phyloP scores from a whole-genome alignment of 306 rosid species.

The Cicer cuneatum region DNA sequence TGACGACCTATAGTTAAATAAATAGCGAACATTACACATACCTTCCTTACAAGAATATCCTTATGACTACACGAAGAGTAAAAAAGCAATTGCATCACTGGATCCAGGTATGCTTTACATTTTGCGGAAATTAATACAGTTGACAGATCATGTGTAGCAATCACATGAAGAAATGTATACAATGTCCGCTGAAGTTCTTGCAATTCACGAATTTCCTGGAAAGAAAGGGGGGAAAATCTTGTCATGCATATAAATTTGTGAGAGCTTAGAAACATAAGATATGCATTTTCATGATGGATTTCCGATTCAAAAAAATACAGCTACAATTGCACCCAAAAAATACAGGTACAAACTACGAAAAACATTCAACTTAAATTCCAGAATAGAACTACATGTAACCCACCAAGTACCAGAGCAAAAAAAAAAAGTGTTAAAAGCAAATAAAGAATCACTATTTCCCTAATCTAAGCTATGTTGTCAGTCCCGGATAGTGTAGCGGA shows the following conservation, averaged over 20 bases:
- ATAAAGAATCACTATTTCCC: conserved; percentile 30
- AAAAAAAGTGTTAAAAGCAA: conserved; percentile 15
- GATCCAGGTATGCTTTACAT: conserved; percentile 71
- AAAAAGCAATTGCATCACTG: conserved; percentile 87
- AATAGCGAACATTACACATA: conserved; percentile 43
- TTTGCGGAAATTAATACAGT: conserved; percentile 83
- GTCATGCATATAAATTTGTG: conserved; percentile 10
- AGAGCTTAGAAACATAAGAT: conserved; percentile 20
- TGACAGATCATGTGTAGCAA: conserved; percentile 78
- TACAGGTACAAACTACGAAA: conserved; percentile 8
- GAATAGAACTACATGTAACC: not conserved
- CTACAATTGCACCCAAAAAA: not conserved
- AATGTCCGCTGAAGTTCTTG: conserved; percentile 91
- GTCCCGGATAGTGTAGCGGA: too few relatives aligned
- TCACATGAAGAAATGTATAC: conserved; percentile 91
- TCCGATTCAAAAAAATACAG: conserved; percentile 29
- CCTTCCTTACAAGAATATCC: conserved; percentile 93
- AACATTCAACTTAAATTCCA: conserved; percentile 8
- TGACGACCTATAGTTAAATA: conserved; percentile 36
- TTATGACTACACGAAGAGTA: conserved; percentile 82
- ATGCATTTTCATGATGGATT: conserved; percentile 29
- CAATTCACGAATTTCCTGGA: conserved; percentile 90
- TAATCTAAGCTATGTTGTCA: not conserved
- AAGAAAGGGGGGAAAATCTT: conserved; percentile 17
- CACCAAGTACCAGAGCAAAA: conserved; percentile 17